phyloP scores from a whole-genome alignment of 257 asterid species.

The Catharanthus roseus region DNA sequence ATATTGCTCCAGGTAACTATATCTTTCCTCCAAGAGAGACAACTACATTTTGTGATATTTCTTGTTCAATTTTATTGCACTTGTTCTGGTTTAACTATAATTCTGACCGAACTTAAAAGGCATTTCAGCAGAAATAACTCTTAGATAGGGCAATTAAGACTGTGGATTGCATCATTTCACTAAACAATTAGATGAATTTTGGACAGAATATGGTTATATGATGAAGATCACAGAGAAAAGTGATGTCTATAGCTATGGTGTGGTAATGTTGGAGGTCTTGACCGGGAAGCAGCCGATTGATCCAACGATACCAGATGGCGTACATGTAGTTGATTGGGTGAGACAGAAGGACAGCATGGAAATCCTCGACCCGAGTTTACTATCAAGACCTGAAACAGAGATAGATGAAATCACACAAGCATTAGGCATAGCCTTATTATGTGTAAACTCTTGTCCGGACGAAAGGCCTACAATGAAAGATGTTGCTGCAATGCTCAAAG shows the following conservation, averaged over 20 bases:
- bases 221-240: constrained; percentile 44
- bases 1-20: constrained; percentile 44
- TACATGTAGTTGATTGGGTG: constrained; percentile 41
- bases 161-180: background rate
- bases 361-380: constrained; percentile 31
- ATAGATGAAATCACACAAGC: constrained; percentile 40
- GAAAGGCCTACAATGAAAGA: constrained; percentile 52
- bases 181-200: background rate
- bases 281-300: constrained; percentile 48
- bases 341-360: constrained; percentile 26
- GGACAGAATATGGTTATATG: constrained; percentile 40
- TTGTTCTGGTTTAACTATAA: background rate
- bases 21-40: background rate
- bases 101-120: too few relatives aligned
- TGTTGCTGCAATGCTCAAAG: constrained; percentile 52
- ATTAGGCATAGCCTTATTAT: constrained; percentile 38
- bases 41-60: background rate
- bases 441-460: constrained; percentile 36
- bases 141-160: background rate
- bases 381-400: constrained; percentile 31
- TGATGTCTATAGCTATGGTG: constrained; percentile 45
- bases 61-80: background rate
- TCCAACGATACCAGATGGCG: constrained; percentile 46
- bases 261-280: constrained; percentile 39
- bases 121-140: background rate